Evolutionary conservation across 495 filamentous ascomycete genomes (phyloP), one percentile per base, ranked within the genome.

Genomic region (Haplographium delicatum): DNA sequence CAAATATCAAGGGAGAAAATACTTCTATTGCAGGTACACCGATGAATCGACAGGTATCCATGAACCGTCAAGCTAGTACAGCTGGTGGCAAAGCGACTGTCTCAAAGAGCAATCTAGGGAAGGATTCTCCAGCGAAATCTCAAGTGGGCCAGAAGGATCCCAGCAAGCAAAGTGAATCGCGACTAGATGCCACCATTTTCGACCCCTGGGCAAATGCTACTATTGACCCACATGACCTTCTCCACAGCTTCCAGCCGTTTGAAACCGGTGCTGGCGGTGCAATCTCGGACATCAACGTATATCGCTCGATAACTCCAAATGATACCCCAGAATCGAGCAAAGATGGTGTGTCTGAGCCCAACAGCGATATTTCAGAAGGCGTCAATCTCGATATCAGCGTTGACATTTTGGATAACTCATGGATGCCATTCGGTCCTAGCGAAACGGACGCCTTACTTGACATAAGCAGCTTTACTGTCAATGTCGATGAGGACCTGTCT

Each of bases 321-420:
- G 74, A 78, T 51, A 80, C 76, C 8, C 76, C 76, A 5, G 76
- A 78, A 43, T 80, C 76, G 7, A 72, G 69, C 60, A 76, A 77
- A 56, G 72, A 79, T 44, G 69, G 69, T 4, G 55, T 62, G 34
- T 78, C 75, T 22, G 76, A 80, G 46, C 71, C 72, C 19, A 79
- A 70, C 40, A 78, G 73, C 56, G 76, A 80, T 44, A 68, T 79
- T 22, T 69, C 71, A 10, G 75, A 79, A 40, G 64, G 63, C 2
- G 67, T 71, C 13, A 51, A 24, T 1, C 44, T 63, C 1, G 56
- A 60, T 41, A 58, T 71, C n/a, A 65, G 56, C 22, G 34, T 71
- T 7, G 56, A 67, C 19, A 62, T 75, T 44, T 72, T 75, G 22
- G 70, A 72, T 24, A 40, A 65, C 9, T 52, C 45, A 27, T 74